Evolutionary conservation across 179 eudicot genomes (phyloP).

Genomic region (Pouteria campechiana): DNA sequence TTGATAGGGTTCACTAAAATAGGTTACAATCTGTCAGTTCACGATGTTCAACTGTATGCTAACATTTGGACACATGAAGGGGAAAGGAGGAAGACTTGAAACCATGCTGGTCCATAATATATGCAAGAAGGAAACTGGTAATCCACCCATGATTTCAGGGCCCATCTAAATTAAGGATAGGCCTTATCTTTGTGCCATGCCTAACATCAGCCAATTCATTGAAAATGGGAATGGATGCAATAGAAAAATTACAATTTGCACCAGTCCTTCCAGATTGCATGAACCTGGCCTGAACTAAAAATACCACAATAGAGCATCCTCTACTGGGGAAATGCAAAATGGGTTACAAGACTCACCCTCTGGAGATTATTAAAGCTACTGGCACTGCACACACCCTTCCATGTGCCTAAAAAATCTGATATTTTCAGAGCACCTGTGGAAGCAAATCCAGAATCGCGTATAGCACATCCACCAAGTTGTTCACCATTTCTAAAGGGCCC

Average conservation of each 20-base stretch:
- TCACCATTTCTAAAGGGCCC: slow-evolving; percentile 97
- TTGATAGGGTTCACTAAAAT: no score
- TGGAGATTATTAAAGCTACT: slow-evolving; percentile 31
- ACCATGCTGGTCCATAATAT: background rate
- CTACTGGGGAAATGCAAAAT: background rate
- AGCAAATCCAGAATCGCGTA: slow-evolving; percentile 83
- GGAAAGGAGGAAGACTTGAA: background rate
- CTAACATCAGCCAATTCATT: background rate
- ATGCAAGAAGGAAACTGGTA: background rate
- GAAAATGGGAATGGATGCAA: no score
- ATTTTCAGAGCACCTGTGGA: slow-evolving; percentile 37
- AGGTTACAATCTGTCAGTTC: no score
- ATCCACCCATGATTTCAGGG: background rate
- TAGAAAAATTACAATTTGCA: no score
- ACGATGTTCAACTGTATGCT: background rate
- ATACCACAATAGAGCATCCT: background rate
- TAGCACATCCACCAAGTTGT: slow-evolving; percentile 89
- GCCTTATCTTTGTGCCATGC: background rate
- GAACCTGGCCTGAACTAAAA: background rate
- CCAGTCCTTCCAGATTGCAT: no score
- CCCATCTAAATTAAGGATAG: background rate
- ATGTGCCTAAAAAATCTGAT: slow-evolving; percentile 48
- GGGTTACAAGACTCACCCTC: slow-evolving; percentile 27
- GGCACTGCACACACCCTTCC: slow-evolving; percentile 51
- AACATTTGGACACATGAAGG: background rate